Evolutionary conservation across 805 yeast genomes (phyloP).

Genomic region (Lipomyces anomalus): DNA sequence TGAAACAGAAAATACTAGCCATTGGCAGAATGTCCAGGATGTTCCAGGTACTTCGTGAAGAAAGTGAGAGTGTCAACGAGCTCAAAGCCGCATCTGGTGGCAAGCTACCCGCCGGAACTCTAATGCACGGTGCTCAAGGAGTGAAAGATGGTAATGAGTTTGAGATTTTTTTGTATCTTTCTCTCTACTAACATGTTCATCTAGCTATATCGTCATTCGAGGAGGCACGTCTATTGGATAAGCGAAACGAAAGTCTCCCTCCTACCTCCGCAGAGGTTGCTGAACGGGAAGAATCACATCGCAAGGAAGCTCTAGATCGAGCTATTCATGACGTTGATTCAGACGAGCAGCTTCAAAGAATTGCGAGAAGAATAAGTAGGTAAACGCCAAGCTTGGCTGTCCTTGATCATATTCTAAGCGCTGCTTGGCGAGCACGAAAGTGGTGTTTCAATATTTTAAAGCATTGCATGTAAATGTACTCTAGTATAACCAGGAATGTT

Average conservation of each 20-base stretch:
- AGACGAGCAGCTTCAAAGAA: slow-evolving; percentile 15
- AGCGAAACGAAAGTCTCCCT: slow-evolving; percentile 81
- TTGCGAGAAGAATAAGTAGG: slow-evolving; percentile 16
- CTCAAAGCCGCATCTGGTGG: slow-evolving; percentile 60
- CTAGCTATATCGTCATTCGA: slow-evolving; percentile 70
- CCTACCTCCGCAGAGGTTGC: slow-evolving; percentile 60
- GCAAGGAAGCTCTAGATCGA: slow-evolving; percentile 32
- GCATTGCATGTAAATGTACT: too few species aligned
- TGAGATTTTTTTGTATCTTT: too few species aligned
- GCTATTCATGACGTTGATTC: slow-evolving; percentile 15
- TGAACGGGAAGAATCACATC: slow-evolving; percentile 42
- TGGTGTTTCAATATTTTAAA: too few species aligned
- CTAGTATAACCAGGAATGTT: too few species aligned
- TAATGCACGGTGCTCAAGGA: slow-evolving; percentile 78
- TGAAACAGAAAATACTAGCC: slow-evolving; percentile 84
- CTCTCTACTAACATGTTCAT: too few species aligned
- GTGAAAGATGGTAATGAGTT: too few species aligned
- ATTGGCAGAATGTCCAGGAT: slow-evolving; percentile 93
- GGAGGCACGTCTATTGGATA: slow-evolving; percentile 75
- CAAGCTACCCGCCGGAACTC: slow-evolving; percentile 84
- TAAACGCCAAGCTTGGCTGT: too few species aligned
- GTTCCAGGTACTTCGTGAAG: slow-evolving; percentile 83
- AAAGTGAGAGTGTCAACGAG: slow-evolving; percentile 77
- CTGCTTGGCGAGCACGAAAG: too few species aligned
- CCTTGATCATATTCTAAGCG: too few species aligned